Percentiles rank a stretch among this genome's conserved stretches.
Conservation (phyloP, 192 early-diverging fungal genomes). For the Glomus cerebriforme region DNA sequence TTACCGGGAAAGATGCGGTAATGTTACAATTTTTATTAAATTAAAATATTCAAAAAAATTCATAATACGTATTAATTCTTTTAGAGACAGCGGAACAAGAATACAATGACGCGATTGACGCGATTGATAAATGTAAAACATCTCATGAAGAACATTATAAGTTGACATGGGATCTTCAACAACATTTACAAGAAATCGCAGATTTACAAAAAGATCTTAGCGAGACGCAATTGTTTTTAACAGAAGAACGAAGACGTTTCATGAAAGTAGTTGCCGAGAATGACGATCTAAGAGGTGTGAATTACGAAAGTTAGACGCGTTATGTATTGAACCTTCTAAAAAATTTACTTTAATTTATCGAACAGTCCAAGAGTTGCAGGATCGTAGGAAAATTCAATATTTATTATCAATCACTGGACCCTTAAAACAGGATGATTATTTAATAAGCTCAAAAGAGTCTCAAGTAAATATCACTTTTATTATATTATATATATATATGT, state of each 20-base stretch:
- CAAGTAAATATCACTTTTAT: no score
- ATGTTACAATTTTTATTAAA: not conserved
- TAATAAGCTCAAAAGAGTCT: not conserved
- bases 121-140: slow-evolving; percentile 11
- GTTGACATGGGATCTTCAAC: slow-evolving; percentile 4
- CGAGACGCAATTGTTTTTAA: not conserved
- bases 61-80: not conserved
- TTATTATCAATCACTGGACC: slow-evolving; percentile 18
- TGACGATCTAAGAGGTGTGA: slow-evolving; percentile 11
- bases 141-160: slow-evolving; percentile 14
- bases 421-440: not conserved
- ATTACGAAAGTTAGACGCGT: not conserved
- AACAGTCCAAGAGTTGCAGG: slow-evolving; percentile 8
- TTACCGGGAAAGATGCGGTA: slow-evolving; percentile 7
- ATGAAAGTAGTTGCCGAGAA: slow-evolving; percentile 15
- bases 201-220: not conserved
- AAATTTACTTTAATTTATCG: not conserved
- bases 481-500: no score
- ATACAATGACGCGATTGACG: slow-evolving; percentile 16
- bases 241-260: slow-evolving; percentile 3
- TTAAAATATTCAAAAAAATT: not conserved
- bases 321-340: not conserved
- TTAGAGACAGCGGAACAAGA: slow-evolving; percentile 8
- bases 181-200: not conserved
- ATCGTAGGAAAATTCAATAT: slow-evolving; percentile 26